These are phyloP conservation scores for Nemophila menziesii DNA, from an alignment of 257 asterid genomes.

Conservation along the genomic window DNA sequence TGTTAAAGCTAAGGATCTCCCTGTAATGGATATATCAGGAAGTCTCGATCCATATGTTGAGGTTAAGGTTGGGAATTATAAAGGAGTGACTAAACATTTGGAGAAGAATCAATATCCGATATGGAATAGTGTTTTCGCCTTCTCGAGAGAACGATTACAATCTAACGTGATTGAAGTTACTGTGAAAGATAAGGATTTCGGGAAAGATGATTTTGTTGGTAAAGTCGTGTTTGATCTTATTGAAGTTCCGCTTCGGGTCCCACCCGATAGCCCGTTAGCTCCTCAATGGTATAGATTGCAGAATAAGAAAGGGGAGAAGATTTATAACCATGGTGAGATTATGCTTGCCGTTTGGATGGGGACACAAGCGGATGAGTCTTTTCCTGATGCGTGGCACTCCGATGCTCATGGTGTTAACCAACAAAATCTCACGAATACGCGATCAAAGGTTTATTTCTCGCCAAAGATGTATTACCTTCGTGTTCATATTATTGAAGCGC, in stretches of 20 bases:
- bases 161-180: constrained; percentile 55
- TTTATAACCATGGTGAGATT: constrained; percentile 48
- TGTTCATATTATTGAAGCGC: constrained; percentile 63
- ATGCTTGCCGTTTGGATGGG: constrained; percentile 96
- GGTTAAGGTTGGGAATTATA: constrained; percentile 79
- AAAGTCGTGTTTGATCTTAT: constrained; percentile 47
- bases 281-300: constrained; percentile 69
- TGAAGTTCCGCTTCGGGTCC: constrained; percentile 59
- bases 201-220: constrained; percentile 75
- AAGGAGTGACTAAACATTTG: constrained; percentile 55
- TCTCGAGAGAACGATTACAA: constrained; percentile 61
- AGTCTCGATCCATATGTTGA: constrained; percentile 90
- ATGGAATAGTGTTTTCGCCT: constrained; percentile 66
- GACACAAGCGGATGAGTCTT: constrained; percentile 90
- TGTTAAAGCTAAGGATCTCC: constrained; percentile 76
- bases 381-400: constrained; percentile 86
- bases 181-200: constrained; percentile 66
- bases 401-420: constrained; percentile 64
- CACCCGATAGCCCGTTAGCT: constrained; percentile 86
- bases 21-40: constrained; percentile 58
- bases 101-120: constrained; percentile 67
- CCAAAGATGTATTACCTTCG: constrained; percentile 64
- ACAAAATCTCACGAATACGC: constrained; percentile 37
- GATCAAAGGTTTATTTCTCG: constrained; percentile 78
- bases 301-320: constrained; percentile 47